Evolutionary conservation across 257 asterid genomes (phyloP).

Genomic region (Solanum chilense): DNA sequence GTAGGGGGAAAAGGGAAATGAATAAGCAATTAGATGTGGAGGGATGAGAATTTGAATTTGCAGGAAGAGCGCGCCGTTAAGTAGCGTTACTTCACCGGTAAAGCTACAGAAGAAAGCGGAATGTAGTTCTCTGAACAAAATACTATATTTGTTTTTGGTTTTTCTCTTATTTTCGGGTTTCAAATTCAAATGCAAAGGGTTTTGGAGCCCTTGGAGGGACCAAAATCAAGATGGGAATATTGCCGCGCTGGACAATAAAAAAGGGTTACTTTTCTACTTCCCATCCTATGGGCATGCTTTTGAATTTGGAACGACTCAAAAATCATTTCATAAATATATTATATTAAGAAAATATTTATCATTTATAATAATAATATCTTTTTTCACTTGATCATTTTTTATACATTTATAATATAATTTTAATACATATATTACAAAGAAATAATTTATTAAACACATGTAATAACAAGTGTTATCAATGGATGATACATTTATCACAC

Average conservation of each 20-base stretch:
- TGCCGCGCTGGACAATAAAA: not conserved
- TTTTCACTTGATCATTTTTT: too few species aligned
- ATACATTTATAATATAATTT: too few species aligned
- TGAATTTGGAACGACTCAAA: not conserved
- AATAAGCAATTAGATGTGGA: not conserved
- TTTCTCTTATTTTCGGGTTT: not conserved
- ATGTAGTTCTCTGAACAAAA: not conserved
- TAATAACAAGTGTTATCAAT: too few species aligned
- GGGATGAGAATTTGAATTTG: slow-evolving; percentile 17
- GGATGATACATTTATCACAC: too few species aligned
- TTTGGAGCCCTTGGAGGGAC: not conserved
- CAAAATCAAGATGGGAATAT: not conserved
- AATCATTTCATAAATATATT: too few species aligned
- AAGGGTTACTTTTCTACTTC: not conserved
- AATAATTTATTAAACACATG: not conserved
- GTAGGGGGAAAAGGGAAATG: not conserved
- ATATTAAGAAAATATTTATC: too few species aligned
- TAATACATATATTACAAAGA: not conserved
- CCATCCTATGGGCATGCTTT: not conserved
- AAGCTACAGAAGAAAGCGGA: not conserved
- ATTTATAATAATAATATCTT: too few species aligned
- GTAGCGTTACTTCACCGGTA: not conserved
- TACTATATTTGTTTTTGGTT: not conserved
- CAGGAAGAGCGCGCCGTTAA: slow-evolving; percentile 17
- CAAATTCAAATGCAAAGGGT: slow-evolving; percentile 19